These are phyloP conservation scores for Paramecium primaurelia DNA, from an alignment of 73 alveolate species.

Conservation along the genomic window DNA sequence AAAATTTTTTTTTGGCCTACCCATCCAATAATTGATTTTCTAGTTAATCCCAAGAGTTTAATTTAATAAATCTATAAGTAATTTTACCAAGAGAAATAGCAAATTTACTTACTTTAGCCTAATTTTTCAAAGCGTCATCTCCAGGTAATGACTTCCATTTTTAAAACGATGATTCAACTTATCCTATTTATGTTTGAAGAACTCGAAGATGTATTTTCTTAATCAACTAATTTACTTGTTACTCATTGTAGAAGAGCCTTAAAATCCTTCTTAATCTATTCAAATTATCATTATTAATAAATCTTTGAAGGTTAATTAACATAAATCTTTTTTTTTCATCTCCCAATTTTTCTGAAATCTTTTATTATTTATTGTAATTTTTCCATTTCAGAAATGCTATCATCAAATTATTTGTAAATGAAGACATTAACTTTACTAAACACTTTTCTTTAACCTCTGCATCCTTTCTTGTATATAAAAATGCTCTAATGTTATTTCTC, in stretches of 20 bases:
- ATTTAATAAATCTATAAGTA: background rate
- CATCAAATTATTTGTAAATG: background rate
- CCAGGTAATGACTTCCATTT: conserved; percentile 11
- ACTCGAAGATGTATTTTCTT: background rate
- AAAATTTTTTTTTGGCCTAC: background rate
- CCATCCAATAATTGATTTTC: background rate
- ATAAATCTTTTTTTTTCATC: background rate
- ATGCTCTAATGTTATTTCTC: background rate
- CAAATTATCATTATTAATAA: background rate
- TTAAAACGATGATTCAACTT: background rate
- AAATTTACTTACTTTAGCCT: background rate
- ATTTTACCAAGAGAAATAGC: background rate
- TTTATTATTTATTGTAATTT: background rate
- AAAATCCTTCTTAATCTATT: background rate
- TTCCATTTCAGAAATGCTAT: background rate
- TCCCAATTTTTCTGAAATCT: background rate
- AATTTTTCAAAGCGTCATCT: background rate
- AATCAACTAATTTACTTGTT: background rate
- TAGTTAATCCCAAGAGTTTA: background rate
- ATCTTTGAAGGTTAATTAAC: background rate
- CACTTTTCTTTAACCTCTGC: background rate
- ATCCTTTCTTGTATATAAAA: background rate
- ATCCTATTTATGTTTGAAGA: background rate
- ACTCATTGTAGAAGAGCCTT: background rate
- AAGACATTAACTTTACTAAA: background rate